These are phyloP conservation scores for Arachis stenosperma DNA, from an alignment of 306 rosid species.

Conservation along the genomic window DNA sequence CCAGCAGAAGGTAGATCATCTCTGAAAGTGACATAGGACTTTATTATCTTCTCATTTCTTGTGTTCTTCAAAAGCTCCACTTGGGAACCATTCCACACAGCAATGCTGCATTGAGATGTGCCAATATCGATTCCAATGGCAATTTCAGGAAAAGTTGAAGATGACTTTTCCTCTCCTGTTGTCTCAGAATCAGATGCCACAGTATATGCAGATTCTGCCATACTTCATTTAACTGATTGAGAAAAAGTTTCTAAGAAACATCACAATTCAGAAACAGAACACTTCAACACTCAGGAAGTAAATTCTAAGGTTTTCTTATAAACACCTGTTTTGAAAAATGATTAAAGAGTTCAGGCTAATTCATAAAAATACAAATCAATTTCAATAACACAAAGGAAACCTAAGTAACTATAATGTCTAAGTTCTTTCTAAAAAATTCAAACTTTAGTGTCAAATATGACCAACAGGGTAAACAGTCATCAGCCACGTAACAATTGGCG, in stretches of 20 bases:
- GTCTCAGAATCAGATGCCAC: constrained; percentile 86
- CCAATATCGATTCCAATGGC: constrained; percentile 86
- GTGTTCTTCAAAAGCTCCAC: constrained; percentile 73
- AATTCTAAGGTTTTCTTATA: no score
- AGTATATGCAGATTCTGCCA: constrained; percentile 80
- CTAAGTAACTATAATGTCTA: not conserved
- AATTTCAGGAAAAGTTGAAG: constrained; percentile 57
- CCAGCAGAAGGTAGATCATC: constrained; percentile 70
- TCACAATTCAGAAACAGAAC: no score
- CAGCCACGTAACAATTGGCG: no score
- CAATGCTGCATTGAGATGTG: constrained; percentile 85
- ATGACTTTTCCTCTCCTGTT: constrained; percentile 65
- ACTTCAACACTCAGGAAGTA: no score
- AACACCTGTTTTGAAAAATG: no score
- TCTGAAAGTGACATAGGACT: constrained; percentile 74
- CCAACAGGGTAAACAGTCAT: no score
- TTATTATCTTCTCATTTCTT: constrained; percentile 72
- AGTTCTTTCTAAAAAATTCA: no score
- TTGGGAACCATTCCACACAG: constrained; percentile 82
- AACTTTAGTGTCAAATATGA: no score
- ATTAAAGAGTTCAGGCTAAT: not conserved
- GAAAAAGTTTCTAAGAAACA: no score
- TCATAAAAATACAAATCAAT: not conserved
- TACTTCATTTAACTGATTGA: constrained; percentile 50
- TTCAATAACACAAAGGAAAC: not conserved